phyloP scores from a whole-genome alignment of 163 green algal species.

The Scenedesmus sp. region DNA sequence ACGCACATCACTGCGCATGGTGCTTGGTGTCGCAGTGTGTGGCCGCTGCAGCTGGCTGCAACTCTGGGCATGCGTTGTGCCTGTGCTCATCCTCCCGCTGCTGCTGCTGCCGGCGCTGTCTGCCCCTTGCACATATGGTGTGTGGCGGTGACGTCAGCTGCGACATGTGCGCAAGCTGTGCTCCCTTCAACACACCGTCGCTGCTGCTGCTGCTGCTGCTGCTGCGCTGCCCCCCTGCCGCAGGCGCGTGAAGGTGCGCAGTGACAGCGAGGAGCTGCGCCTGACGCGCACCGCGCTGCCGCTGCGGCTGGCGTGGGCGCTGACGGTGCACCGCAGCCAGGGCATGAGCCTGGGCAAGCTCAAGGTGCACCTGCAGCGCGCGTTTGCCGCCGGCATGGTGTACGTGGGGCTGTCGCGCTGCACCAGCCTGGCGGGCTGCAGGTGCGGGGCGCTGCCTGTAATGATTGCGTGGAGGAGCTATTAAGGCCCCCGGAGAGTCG shows the following conservation, averaged over 20 bases:
- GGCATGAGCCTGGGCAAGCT: constrained; percentile 38
- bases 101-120: neutral
- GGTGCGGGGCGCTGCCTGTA: neutral
- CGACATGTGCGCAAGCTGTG: neutral
- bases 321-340: constrained; percentile 31
- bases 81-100: too few species aligned
- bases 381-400: constrained; percentile 33
- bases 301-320: constrained; percentile 26
- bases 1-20: too few species aligned
- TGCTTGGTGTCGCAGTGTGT: too few species aligned
- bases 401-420: constrained; percentile 37
- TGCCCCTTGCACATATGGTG: too few species aligned
- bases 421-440: neutral
- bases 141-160: neutral
- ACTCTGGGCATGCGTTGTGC: too few species aligned
- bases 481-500: too few species aligned
- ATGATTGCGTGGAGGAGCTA: neutral
- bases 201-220: neutral
- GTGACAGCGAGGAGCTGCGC: neutral
- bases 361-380: neutral
- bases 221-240: neutral
- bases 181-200: neutral
- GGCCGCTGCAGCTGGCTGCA: too few species aligned
- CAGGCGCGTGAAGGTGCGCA: neutral
- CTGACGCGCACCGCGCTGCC: constrained; percentile 19